Evolutionary conservation across 75 land plant genomes (phyloP).

Genomic region (Picea glauca): DNA sequence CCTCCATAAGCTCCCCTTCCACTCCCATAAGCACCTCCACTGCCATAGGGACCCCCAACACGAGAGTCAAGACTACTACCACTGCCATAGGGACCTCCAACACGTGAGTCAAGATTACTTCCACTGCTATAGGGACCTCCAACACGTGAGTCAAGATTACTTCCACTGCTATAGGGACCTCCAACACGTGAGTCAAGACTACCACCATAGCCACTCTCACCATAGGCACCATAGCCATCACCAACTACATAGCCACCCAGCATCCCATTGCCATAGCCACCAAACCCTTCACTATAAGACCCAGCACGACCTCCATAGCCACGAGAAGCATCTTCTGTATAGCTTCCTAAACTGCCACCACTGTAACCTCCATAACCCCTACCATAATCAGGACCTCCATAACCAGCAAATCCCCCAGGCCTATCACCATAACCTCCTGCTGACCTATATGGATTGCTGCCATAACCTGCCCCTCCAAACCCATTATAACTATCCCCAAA

Average conservation of each 20-base stretch:
- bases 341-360: constrained; percentile 47
- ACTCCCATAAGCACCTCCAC: constrained; percentile 49
- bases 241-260: constrained; percentile 44
- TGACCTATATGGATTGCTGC: constrained; percentile 21
- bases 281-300: constrained; percentile 17
- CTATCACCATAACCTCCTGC: constrained; percentile 35
- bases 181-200: constrained; percentile 12
- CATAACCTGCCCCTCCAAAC: constrained; percentile 8
- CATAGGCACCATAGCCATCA: constrained; percentile 52
- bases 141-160: constrained; percentile 40
- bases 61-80: constrained; percentile 9
- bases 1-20: constrained; percentile 52
- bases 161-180: constrained; percentile 47
- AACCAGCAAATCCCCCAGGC: constrained; percentile 11
- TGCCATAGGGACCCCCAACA: constrained; percentile 51
- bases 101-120: constrained; percentile 8
- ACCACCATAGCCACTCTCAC: constrained; percentile 10
- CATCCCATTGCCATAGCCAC: constrained; percentile 30
- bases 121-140: constrained; percentile 54
- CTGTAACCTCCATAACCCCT: constrained; percentile 47
- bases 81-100: constrained; percentile 52
- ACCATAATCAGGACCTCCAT: constrained; percentile 23
- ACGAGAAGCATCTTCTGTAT: constrained; percentile 58
- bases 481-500: constrained; percentile 44
- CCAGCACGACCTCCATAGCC: constrained; percentile 62